Conservation (phyloP, 495 filamentous ascomycete genomes). For the Penicillium psychrofluorescens region DNA sequence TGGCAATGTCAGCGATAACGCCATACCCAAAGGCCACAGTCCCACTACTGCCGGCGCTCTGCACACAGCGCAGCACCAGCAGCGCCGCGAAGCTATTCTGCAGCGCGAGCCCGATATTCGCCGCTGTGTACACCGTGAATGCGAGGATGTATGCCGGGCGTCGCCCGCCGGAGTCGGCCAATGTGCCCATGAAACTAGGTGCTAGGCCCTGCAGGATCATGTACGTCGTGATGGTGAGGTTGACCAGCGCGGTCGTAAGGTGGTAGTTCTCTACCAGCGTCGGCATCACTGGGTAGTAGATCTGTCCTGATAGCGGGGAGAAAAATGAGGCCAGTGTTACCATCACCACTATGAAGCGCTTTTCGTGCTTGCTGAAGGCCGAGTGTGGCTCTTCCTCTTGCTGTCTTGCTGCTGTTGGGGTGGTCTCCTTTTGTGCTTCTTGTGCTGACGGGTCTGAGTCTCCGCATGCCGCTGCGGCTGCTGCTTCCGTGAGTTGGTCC, state of each 20-base stretch:
- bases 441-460: background rate
- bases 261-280: constrained; percentile 46
- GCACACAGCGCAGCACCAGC: constrained; percentile 54
- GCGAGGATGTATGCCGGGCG: constrained; percentile 52
- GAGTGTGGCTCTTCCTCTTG: constrained; percentile 21
- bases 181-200: constrained; percentile 52
- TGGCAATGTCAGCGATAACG: constrained; percentile 55
- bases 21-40: constrained; percentile 51
- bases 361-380: constrained; percentile 49
- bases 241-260: constrained; percentile 54
- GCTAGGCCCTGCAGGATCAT: constrained; percentile 57
- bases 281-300: constrained; percentile 66
- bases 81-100: constrained; percentile 53
- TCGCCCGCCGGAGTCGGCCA: constrained; percentile 52
- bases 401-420: background rate
- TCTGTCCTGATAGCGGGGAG: constrained; percentile 62
- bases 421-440: constrained; percentile 1
- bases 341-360: constrained; percentile 55
- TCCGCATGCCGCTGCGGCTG: background rate
- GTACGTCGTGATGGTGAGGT: constrained; percentile 60
- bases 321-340: constrained; percentile 34
- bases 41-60: constrained; percentile 50
- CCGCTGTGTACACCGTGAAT: constrained; percentile 52
- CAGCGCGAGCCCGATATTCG: constrained; percentile 57
- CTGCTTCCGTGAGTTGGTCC: background rate